These are phyloP conservation scores for Chlorella sp. DNA, from an alignment of 139 green algal genomes.

Conservation along the genomic window DNA sequence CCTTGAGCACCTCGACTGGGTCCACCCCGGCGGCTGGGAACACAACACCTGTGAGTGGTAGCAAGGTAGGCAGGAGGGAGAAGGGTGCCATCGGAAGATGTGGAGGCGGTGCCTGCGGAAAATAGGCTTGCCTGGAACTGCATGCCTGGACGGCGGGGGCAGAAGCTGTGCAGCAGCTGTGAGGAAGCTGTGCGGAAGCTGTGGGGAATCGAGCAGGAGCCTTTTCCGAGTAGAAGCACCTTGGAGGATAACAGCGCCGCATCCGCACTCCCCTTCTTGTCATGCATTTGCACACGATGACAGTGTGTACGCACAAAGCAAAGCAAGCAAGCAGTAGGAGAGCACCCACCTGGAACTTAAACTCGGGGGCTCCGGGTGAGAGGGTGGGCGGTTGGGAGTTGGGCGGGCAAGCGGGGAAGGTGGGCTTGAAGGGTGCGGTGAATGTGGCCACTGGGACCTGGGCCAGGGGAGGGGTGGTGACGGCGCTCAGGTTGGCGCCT, in stretches of 20 bases:
- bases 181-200: no score
- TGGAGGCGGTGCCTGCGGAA: no score
- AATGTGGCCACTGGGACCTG: neutral
- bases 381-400: neutral
- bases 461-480: neutral
- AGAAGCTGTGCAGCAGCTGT: neutral
- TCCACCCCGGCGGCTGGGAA: neutral
- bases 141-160: no score
- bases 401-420: neutral
- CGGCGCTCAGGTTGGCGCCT: neutral
- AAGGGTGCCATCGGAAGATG: neutral
- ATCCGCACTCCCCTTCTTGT: no score
- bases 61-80: no score
- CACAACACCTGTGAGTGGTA: neutral
- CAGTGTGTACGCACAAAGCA: no score
- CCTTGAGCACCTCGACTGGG: neutral
- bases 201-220: no score
- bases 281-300: no score
- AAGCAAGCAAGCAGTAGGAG: no score
- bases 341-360: neutral
- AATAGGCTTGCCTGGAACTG: no score
- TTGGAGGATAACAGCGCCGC: no score
- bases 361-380: neutral
- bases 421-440: neutral
- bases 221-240: no score